phyloP scores from a whole-genome alignment of 495 filamentous ascomycete species.

The Aspergillus sparsus region DNA sequence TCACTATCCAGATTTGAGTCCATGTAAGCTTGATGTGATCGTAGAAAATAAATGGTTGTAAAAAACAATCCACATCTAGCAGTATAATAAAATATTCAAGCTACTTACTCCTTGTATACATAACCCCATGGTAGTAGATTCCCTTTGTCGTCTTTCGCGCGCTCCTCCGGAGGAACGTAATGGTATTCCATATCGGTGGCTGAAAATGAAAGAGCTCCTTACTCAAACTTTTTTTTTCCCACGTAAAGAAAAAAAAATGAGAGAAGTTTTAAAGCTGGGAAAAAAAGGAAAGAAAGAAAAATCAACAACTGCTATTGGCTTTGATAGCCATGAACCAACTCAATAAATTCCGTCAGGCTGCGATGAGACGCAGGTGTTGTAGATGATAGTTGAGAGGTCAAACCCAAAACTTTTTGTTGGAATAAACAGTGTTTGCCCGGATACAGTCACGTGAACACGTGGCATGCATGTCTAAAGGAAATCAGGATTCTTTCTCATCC shows the following conservation, averaged over 20 bases:
- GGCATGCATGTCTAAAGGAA: not conserved
- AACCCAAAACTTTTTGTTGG: constrained; percentile 29
- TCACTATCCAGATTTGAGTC: constrained; percentile 32
- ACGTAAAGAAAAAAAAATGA: not conserved
- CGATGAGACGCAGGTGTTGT: constrained; percentile 1
- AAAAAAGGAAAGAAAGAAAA: not conserved
- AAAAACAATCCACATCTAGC: not conserved
- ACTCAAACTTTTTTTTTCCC: too few species aligned
- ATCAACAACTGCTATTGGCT: not conserved
- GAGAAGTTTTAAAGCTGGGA: not conserved
- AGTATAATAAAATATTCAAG: not conserved
- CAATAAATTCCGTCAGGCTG: not conserved
- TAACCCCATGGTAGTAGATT: constrained; percentile 62
- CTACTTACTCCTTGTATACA: constrained; percentile 59
- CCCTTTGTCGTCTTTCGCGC: constrained; percentile 60
- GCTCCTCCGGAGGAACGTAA: constrained; percentile 64
- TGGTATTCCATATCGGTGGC: constrained; percentile 59
- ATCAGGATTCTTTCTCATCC: too few species aligned
- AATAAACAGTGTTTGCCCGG: constrained; percentile 32
- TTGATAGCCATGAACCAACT: not conserved
- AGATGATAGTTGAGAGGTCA: not conserved
- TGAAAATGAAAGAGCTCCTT: too few species aligned
- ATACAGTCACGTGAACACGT: constrained; percentile 26
- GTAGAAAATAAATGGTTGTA: constrained; percentile 17
- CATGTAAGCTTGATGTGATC: constrained; percentile 18